Evolutionary conservation across 2,329 filamentous ascomycete genomes (phyloP), one percentile per base, ranked within the genome.

Genomic region (Fusarium mundagurra): DNA sequence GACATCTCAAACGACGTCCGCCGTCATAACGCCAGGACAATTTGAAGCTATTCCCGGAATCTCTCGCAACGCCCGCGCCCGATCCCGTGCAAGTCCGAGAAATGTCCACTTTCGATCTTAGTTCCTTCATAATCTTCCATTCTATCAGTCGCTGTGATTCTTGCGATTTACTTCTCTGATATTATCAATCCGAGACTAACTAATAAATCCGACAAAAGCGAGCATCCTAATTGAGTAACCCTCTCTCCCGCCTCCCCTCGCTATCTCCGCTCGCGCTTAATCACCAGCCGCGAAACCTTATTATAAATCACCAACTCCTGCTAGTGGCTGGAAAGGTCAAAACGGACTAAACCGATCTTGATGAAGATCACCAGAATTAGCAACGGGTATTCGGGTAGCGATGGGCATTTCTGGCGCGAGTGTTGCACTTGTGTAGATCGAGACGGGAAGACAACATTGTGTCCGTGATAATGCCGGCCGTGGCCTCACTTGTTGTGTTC

Each of bases 241-340:
- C 9, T 54, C 18, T 54, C 24, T 27, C 14, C 50, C 50, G 50
- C 7, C 0, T 38, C 50, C 33, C 33, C 3, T 38, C n/a, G 33
- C 50, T 38, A 54, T 38, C 50, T 54, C 50, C 50, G 50, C 24
- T 54, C 50, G 50, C 33, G 50, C n/a, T 36, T 53, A 22, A 27
- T 54, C 9, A 8, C 18, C 50, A 12, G 18, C 50, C 18, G 50
- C 50, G 50, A 54, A 54, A 54, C n/a, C 50, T 54, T 54, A 17
- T 54, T 54, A 54, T 13, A 27, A 54, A 36, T 54, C 50, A 20
- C 18, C 13, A 54, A 16, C 4, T 22, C 10, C 7, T 9, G 22
- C 33, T 36, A 53, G 50, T 22, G 31, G 13, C 8, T 20, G n/a
- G 18, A 47, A 47, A 16, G 4, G 50, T 27, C n/a, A 17, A 17